A percentile compares a stretch with the other conserved stretches of the same genome.
phyloP scores from a whole-genome alignment of 2,329 filamentous ascomycete genomes.

The Colletotrichum noveboracense region DNA sequence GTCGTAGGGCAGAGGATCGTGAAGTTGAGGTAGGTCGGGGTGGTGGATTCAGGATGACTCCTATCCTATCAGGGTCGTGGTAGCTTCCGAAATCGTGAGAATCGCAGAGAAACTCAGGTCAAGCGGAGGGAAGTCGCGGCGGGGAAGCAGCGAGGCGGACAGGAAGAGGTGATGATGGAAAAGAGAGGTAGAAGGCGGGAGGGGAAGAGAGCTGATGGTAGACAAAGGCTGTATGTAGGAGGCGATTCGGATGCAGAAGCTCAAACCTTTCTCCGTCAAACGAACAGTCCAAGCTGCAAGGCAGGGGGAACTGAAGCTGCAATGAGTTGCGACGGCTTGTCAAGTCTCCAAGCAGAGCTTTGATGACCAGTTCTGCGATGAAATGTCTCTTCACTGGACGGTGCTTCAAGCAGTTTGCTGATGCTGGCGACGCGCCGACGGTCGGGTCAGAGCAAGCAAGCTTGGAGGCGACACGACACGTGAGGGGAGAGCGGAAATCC shows the following conservation, averaged over 20 bases:
- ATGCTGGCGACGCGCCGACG: slow-evolving; percentile 12
- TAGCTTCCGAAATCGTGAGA: slow-evolving; percentile 23
- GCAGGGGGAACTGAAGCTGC: slow-evolving; percentile 13
- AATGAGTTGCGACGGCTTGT: slow-evolving; percentile 12
- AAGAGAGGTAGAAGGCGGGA: slow-evolving; percentile 17
- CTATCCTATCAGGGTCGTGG: slow-evolving; percentile 18
- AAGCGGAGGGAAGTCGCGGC: slow-evolving; percentile 20
- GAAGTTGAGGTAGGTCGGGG: slow-evolving; percentile 18
- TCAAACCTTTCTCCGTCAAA: slow-evolving; percentile 43
- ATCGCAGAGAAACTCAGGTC: slow-evolving; percentile 19
- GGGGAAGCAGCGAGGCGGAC: slow-evolving; percentile 14
- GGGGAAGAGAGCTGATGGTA: slow-evolving; percentile 18
- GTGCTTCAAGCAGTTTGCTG: neutral
- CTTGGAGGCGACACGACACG: slow-evolving; percentile 17
- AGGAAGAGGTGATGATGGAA: slow-evolving; percentile 15
- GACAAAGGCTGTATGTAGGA: slow-evolving; percentile 26
- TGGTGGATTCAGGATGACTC: slow-evolving; percentile 20
- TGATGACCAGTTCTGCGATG: slow-evolving; percentile 7
- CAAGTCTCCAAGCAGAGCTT: slow-evolving; percentile 23
- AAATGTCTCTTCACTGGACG: neutral
- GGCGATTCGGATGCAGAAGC: slow-evolving; percentile 36
- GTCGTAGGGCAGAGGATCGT: slow-evolving; percentile 21
- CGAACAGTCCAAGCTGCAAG: slow-evolving; percentile 25
- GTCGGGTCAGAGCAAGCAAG: slow-evolving; percentile 6
- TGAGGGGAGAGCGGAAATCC: slow-evolving; percentile 5